These are phyloP conservation scores for Colletotrichum lupini DNA, from an alignment of 2,329 filamentous ascomycete species.

Conservation along the genomic window DNA sequence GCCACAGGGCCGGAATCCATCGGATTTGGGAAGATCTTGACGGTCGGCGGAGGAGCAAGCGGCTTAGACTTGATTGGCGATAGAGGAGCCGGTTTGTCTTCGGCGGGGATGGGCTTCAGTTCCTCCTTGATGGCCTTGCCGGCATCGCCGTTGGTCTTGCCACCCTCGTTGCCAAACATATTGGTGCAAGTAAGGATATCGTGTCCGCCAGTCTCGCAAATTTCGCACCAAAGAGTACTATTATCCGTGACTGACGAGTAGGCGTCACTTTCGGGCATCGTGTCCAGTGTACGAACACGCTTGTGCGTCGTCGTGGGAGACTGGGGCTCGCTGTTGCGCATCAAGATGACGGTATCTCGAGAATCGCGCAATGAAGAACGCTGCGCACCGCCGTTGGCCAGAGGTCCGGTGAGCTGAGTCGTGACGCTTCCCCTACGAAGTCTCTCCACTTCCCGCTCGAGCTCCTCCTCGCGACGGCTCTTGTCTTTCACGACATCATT, in stretches of 20 bases:
- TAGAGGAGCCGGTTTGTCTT: slow-evolving; percentile 65
- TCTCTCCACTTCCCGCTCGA: slow-evolving; percentile 82
- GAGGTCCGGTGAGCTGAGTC: slow-evolving; percentile 1
- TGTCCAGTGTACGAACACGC: slow-evolving; percentile 68
- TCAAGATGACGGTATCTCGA: slow-evolving; percentile 71
- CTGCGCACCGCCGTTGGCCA: slow-evolving; percentile 59
- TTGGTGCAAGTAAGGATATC: slow-evolving; percentile 95
- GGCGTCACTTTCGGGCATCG: slow-evolving; percentile 77
- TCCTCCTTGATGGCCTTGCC: slow-evolving; percentile 47
- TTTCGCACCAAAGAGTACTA: slow-evolving; percentile 89
- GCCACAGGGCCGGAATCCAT: slow-evolving; percentile 77
- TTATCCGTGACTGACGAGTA: slow-evolving; percentile 78
- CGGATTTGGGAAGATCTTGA: slow-evolving; percentile 67
- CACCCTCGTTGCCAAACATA: slow-evolving; percentile 74
- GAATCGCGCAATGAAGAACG: slow-evolving; percentile 73
- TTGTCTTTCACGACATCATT: slow-evolving; percentile 80
- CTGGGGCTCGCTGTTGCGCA: slow-evolving; percentile 59
- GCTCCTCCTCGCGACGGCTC: slow-evolving; percentile 79
- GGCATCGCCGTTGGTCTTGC: slow-evolving; percentile 45
- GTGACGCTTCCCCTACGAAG: slow-evolving; percentile 60
- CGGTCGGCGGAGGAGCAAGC: slow-evolving; percentile 50
- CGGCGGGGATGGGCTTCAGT: slow-evolving; percentile 50
- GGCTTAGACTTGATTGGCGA: slow-evolving; percentile 62
- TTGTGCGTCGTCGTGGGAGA: slow-evolving; percentile 61
- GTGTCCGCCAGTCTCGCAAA: slow-evolving; percentile 91